Conservation (phyloP, 306 rosid species). For the Medicago lupulina region DNA sequence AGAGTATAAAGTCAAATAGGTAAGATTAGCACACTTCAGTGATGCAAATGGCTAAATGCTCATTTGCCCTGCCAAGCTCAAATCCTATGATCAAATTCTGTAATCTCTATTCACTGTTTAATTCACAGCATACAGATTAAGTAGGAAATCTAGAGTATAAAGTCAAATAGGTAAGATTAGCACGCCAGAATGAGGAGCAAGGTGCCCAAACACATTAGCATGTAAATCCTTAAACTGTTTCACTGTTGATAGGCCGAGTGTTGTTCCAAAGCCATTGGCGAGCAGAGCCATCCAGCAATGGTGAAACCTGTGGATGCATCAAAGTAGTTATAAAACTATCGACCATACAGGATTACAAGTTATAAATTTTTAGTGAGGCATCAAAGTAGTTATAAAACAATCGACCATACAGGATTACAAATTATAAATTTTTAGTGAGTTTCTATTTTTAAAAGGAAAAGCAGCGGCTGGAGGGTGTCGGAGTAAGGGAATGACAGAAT, state of each 20-base stretch:
- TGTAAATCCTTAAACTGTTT: conserved; percentile 42
- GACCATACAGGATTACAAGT: background rate
- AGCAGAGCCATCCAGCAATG: conserved; percentile 78
- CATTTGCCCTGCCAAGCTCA: conserved; percentile 17
- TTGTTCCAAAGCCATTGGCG: conserved; percentile 89
- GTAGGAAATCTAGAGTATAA: background rate
- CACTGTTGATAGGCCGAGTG: conserved; percentile 60
- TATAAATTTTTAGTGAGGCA: conserved; percentile 11
- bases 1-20: background rate
- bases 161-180: background rate
- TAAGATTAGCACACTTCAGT: background rate
- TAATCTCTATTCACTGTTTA: conserved; percentile 29
- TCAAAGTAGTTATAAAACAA: conserved; percentile 31
- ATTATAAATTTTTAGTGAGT: conserved; percentile 2
- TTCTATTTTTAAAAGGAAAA: conserved; percentile 16
- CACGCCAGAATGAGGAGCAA: conserved; percentile 18
- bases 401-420: background rate
- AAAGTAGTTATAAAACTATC: conserved; percentile 28
- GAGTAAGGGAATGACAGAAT: conserved; percentile 5
- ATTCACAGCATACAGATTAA: conserved; percentile 19
- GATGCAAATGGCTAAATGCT: conserved; percentile 4
- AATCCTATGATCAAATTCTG: conserved; percentile 26
- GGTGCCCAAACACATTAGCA: background rate
- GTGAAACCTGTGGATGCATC: conserved; percentile 70
- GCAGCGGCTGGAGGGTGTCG: background rate